Evolutionary conservation across 164 flowering plant species (phyloP), one percentile per base, ranked within the genome.

Genomic region (Nymphaea thermarum): DNA sequence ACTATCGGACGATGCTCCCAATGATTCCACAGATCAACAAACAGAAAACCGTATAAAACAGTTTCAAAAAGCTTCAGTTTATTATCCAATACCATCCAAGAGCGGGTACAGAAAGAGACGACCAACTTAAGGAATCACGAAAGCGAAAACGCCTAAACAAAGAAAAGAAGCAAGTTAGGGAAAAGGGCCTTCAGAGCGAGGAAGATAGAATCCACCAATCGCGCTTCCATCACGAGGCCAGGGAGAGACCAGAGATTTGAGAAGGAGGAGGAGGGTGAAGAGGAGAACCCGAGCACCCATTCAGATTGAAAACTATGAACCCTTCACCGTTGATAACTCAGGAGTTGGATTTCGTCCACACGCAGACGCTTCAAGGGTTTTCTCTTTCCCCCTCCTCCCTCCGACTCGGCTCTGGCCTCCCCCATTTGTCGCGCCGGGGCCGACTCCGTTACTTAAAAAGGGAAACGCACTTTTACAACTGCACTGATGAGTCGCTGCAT

Each of bases 271-370:
- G 64, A 4, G 4, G 16, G n/a, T n/a, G 11, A n/a, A 36, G n/a
- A 36, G 42, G 64, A 62, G 64, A 25, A 62, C 42, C 57, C 64
- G 64, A 62, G 64, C 64, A 62, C 36, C 42, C 64, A 62, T 62
- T 62, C 64, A 62, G 64, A 62, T 62, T 62, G 64, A 62, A 62
- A 62, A 62, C 64, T 62, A 62, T 62, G 64, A 17, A 62, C 64
- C 64, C 64, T 12, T 62, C 64, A 62, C 42, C n/a, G 25, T 6
- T 62, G 7, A 3, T 3, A 62, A 41, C 64, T 17, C 36, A 14
- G 7, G 42, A 41, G 11, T 41, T 62, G 64, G 42, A 8, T 11
- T 17, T 4, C n/a, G 64, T 62, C 64, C 7, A 62, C 64, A 62
- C 7, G 64, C 64, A 17, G 64, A 17, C 64, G 64, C 64, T 62